Evolutionary conservation across 2,329 filamentous ascomycete species (phyloP).

Genomic region (Achaetomium macrosporum): DNA sequence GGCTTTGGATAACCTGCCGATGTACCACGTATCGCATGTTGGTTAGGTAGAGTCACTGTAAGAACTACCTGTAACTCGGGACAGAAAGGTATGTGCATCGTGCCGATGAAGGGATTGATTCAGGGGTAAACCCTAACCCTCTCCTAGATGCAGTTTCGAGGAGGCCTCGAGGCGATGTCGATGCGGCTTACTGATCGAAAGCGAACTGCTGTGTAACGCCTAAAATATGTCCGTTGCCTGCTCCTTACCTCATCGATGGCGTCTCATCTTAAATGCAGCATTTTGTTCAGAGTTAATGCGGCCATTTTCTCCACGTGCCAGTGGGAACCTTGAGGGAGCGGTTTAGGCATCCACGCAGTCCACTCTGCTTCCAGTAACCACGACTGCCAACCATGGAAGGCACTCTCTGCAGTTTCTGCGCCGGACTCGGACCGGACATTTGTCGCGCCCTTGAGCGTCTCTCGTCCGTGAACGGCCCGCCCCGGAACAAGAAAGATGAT

Average conservation of each 20-base stretch:
- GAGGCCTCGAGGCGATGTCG: not conserved
- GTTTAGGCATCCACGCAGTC: not conserved
- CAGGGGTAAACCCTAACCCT: constrained; percentile 7
- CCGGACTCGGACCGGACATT: not conserved
- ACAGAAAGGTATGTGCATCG: no score
- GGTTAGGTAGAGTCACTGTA: no score
- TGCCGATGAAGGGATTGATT: no score
- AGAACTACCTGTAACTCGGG: no score
- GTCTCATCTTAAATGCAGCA: not conserved
- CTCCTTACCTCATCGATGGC: not conserved
- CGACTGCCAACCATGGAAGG: not conserved
- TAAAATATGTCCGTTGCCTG: not conserved
- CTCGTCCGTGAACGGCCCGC: not conserved
- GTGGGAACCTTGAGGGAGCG: not conserved
- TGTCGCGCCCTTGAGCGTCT: not conserved
- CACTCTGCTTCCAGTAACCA: not conserved
- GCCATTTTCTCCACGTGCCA: no score
- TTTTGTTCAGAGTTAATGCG: not conserved
- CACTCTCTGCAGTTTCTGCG: constrained; percentile 1
- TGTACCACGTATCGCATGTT: no score
- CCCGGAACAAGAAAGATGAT: not conserved
- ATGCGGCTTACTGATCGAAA: not conserved
- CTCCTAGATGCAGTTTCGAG: not conserved
- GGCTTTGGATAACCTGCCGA: no score
- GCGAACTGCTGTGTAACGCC: not conserved